These are phyloP conservation scores for Cucurbitaria berberidis DNA, from an alignment of 2,329 filamentous ascomycete genomes.

Conservation along the genomic window DNA sequence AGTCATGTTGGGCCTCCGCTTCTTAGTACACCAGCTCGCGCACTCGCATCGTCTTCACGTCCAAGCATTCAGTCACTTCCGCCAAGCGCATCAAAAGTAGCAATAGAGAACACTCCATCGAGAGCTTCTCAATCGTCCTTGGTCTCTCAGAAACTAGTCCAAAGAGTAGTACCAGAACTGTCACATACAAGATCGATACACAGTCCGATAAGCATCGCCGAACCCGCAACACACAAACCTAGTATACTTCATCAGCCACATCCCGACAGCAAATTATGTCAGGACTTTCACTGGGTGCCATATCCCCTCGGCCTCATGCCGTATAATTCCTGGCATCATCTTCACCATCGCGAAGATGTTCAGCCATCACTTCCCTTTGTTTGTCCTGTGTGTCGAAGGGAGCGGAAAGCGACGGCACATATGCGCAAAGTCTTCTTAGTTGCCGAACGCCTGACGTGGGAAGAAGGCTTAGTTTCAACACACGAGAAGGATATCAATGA, in stretches of 20 bases:
- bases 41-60: neutral
- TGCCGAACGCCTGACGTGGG: conserved; percentile 34
- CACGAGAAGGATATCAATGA: conserved; percentile 31
- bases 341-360: conserved; percentile 20
- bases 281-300: conserved; percentile 30
- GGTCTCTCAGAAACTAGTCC: neutral
- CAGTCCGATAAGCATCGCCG: neutral
- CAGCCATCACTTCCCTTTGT: conserved; percentile 12
- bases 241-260: conserved; percentile 23
- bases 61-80: no score
- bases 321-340: conserved; percentile 29
- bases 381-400: conserved; percentile 23
- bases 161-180: neutral
- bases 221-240: neutral
- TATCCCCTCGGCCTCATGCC: conserved; percentile 22
- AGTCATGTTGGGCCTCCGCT: neutral
- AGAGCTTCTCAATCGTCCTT: neutral
- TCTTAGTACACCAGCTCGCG: neutral
- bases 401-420: conserved; percentile 23
- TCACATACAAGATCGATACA: neutral
- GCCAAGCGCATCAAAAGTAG: neutral
- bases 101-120: neutral
- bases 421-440: conserved; percentile 39
- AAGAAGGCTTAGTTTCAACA: conserved; percentile 18
- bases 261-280: conserved; percentile 24